Evolutionary conservation across 352 stramenopile species (phyloP).

Genomic region (Thraustotheca clavata): DNA sequence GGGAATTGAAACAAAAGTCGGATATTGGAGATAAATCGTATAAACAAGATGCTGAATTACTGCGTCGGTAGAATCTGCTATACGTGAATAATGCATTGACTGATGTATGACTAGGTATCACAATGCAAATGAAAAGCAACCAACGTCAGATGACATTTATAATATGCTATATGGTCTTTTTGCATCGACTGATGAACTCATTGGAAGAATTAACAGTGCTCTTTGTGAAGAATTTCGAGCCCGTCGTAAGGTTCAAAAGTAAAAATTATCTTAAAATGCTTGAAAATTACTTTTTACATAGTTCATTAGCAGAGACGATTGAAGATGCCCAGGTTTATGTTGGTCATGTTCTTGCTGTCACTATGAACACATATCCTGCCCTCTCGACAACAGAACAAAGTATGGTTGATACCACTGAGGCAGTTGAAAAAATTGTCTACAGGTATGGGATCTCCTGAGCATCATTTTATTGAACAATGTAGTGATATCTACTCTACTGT

Average conservation of each 20-base stretch:
- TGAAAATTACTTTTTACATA: background rate
- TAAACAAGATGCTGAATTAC: conserved; percentile 13
- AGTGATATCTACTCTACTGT: conserved; percentile 50
- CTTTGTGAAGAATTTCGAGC: conserved; percentile 9
- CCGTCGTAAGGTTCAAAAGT: background rate
- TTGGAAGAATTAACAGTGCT: conserved; percentile 8
- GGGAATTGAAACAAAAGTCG: conserved; percentile 9
- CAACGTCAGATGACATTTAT: conserved; percentile 9
- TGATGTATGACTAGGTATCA: background rate
- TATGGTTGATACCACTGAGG: conserved; percentile 4
- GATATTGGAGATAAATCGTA: background rate
- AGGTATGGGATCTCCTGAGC: background rate
- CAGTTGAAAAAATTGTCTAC: conserved; percentile 15
- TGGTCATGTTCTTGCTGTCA: conserved; percentile 10
- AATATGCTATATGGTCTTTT: conserved; percentile 12
- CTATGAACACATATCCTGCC: conserved; percentile 16
- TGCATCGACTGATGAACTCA: background rate
- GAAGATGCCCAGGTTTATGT: conserved; percentile 18
- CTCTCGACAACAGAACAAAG: conserved; percentile 1
- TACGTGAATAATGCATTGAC: background rate
- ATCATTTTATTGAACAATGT: background rate
- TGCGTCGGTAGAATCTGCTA: background rate
- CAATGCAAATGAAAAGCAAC: background rate
- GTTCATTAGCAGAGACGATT: background rate
- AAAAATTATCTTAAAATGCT: background rate